Base-by-base conservation (phyloP, 192 early-diverging fungal genomes). In the Backusella mclennaniae region DNA sequence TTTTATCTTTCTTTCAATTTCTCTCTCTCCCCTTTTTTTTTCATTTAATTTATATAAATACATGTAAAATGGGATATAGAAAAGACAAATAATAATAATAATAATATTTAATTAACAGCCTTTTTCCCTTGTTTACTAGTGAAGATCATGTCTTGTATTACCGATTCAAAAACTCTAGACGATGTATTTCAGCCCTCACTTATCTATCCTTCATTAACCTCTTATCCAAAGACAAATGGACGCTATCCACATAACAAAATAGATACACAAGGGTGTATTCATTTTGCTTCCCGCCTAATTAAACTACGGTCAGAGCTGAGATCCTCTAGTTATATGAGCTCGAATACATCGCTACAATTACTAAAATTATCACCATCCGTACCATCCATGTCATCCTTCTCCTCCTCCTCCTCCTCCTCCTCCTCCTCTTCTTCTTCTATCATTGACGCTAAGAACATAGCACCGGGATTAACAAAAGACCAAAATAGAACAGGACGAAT, bases 281-380 rank as follows among this genome's bases (percentile, higher is more conserved):
- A 41, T 69, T 69, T 69, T n/a, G 68, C 35, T 14, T 69, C 68
- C 23, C 35, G 68, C 21, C 35, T 69, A 2, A 69, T 69, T 38
- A 69, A 69, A 38, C 19, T 69, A 26, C 6, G 68, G 23, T 69
- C 68, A 4, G 68, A 69, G 38, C 21, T 69, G 38, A 69, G 68
- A 5, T 69, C 68, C 17, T 38, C 68, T 38, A 39, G n/a, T 17
- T 69, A 69, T 69, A 69, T 69, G 68, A 39, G 68, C 29, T 63
- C 56, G 12, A 63, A 23, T 26, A 63, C 56, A 63, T 63, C 56
- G 56, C 4, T 63, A 29, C 56, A 63, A 63, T 63, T 63, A 63
- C 23, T 63, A 31, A 63, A 63, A 31, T 14, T 23, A 63, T 29
- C 56, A 14, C 9, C 23, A 26, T 29, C 26, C 56, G 1, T 11